Evolutionary conservation across 78 protist species (phyloP).

Genomic region (Abeoforma whisleri): DNA sequence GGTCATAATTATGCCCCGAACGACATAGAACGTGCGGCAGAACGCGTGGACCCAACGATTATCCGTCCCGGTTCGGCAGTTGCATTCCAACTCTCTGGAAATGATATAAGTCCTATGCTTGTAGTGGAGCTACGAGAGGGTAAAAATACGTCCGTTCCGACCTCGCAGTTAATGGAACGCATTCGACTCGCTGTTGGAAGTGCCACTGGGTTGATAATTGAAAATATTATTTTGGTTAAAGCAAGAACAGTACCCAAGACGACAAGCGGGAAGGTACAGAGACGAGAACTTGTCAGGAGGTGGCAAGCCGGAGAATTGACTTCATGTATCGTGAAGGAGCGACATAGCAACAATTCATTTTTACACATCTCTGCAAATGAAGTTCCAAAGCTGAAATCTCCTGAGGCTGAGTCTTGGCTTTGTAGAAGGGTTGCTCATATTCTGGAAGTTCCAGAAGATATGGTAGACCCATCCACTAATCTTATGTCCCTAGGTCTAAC

Average conservation of each 20-base stretch:
- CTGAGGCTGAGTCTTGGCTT: no score
- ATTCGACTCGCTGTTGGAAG: no score
- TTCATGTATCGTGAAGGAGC: background rate
- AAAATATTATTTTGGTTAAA: background rate
- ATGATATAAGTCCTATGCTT: background rate
- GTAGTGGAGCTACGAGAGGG: background rate
- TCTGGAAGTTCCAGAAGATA: no score
- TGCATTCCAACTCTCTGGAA: background rate
- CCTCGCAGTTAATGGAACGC: no score
- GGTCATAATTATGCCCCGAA: background rate
- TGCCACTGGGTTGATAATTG: background rate
- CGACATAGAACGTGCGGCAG: background rate
- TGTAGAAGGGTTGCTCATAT: no score
- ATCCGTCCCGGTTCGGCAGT: constrained; percentile 3
- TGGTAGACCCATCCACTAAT: no score
- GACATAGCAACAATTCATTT: background rate
- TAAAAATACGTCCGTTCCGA: no score
- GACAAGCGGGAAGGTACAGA: constrained; percentile 7
- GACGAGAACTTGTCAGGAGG: background rate
- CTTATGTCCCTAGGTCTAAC: no score
- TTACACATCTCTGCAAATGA: no score
- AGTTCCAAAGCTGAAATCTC: no score
- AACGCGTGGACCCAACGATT: background rate
- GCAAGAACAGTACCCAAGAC: background rate
- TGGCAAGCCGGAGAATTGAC: background rate